These are phyloP conservation scores for Stromatinia cepivora DNA, from an alignment of 2,329 filamentous ascomycete species.

Conservation along the genomic window DNA sequence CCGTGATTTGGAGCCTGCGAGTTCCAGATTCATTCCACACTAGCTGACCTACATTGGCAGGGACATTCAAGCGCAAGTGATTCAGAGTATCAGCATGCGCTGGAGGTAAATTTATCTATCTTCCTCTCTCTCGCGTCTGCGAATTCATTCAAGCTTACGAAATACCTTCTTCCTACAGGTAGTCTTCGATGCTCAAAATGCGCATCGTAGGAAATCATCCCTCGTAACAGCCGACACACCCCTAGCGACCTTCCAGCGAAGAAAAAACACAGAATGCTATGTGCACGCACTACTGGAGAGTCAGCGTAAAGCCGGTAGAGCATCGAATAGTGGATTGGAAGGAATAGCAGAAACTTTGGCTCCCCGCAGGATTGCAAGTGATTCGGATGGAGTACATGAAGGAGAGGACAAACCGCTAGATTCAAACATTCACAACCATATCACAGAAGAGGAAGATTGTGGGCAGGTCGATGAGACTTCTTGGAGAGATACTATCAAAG, in stretches of 20 bases:
- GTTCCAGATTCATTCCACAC: background rate
- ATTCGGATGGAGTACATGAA: background rate
- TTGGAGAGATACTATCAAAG: constrained; percentile 48
- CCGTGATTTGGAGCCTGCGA: background rate
- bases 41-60: constrained; percentile 22
- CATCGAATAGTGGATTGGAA: constrained; percentile 39
- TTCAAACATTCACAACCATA: constrained; percentile 19
- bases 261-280: constrained; percentile 57
- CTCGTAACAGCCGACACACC: constrained; percentile 54
- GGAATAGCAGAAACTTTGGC: constrained; percentile 36
- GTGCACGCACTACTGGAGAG: constrained; percentile 65
- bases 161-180: constrained; percentile 45
- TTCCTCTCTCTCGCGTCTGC: background rate
- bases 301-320: constrained; percentile 45
- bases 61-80: constrained; percentile 38
- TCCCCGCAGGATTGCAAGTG: constrained; percentile 26
- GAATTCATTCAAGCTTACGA: constrained; percentile 1
- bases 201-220: constrained; percentile 66
- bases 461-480: constrained; percentile 59
- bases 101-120: constrained; percentile 46
- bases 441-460: constrained; percentile 24
- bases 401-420: constrained; percentile 25
- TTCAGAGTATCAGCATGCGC: constrained; percentile 41
- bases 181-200: constrained; percentile 60
- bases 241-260: constrained; percentile 42